Evolutionary conservation across 805 yeast species (phyloP).

Genomic region (Ogataea corticis): DNA sequence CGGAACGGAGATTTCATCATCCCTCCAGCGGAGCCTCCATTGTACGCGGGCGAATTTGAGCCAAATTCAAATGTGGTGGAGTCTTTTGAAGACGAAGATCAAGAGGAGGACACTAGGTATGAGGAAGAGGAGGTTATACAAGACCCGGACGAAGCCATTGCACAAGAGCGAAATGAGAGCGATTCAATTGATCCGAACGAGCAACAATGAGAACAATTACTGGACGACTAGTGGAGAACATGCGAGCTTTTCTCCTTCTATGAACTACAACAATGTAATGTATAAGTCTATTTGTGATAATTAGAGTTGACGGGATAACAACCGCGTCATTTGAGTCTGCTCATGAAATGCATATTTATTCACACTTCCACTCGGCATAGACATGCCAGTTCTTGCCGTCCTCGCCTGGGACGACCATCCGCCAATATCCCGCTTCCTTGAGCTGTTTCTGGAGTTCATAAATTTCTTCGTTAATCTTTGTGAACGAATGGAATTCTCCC

Average conservation of each 20-base stretch:
- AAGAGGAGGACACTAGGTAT: no score
- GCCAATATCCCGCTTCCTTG: slow-evolving; percentile 78
- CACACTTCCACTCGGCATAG: slow-evolving; percentile 87
- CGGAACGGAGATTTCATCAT: slow-evolving; percentile 20
- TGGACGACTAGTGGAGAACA: no score
- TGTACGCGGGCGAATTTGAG: no score
- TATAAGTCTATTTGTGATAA: not conserved
- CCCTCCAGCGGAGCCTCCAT: slow-evolving; percentile 20
- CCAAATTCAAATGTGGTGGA: no score
- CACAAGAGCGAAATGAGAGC: not conserved
- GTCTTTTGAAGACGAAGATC: no score
- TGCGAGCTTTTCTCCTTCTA: no score
- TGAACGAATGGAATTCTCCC: slow-evolving; percentile 69
- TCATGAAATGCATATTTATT: not conserved
- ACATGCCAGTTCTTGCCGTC: slow-evolving; percentile 81
- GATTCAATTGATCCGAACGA: not conserved
- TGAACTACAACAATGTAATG: no score
- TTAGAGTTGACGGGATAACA: not conserved
- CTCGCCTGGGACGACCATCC: slow-evolving; percentile 78
- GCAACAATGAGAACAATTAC: not conserved
- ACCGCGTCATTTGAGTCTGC: not conserved
- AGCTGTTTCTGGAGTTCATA: slow-evolving; percentile 64
- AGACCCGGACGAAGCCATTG: not conserved
- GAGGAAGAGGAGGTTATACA: no score
- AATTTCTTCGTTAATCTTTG: slow-evolving; percentile 46